Percentiles rank a stretch among this genome's conserved stretches.
Conservation (phyloP, 2,329 filamentous ascomycete genomes). For the Xylaria sp. region DNA sequence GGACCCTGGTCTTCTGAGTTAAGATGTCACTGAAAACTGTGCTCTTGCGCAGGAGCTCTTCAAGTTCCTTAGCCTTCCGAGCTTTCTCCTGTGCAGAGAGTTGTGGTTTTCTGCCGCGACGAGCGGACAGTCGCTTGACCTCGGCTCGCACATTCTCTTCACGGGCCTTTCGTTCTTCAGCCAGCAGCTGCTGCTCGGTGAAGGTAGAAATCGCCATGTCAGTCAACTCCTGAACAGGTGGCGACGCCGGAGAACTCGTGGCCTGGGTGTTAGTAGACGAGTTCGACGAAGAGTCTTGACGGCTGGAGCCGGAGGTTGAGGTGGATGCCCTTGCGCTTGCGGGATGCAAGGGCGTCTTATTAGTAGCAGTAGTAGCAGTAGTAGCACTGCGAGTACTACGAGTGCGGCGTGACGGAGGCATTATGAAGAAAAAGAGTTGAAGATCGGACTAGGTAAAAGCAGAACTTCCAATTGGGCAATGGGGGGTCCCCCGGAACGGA, state of each 20-base stretch:
- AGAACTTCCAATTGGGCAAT: neutral
- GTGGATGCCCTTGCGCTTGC: constrained; percentile 21
- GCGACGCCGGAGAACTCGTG: constrained; percentile 25
- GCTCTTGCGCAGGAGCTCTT: constrained; percentile 54
- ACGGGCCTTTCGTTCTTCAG: constrained; percentile 43
- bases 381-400: no score
- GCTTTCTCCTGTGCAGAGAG: constrained; percentile 51
- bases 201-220: constrained; percentile 29
- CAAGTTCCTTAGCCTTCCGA: constrained; percentile 53
- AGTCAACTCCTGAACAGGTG: constrained; percentile 16
- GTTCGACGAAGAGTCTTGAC: constrained; percentile 17
- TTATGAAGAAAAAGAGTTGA: neutral
- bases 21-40: constrained; percentile 58
- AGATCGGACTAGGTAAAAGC: neutral
- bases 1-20: constrained; percentile 57
- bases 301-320: constrained; percentile 18
- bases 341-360: neutral
- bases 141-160: constrained; percentile 45
- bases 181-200: constrained; percentile 32
- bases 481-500: no score
- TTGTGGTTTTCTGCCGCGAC: constrained; percentile 41
- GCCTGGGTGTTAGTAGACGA: constrained; percentile 8
- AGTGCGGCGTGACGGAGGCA: neutral
- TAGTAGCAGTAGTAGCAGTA: neutral
- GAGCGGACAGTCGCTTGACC: constrained; percentile 37